phyloP scores from a whole-genome alignment of 331 rosid genomes.

The Telfairia occidentalis region DNA sequence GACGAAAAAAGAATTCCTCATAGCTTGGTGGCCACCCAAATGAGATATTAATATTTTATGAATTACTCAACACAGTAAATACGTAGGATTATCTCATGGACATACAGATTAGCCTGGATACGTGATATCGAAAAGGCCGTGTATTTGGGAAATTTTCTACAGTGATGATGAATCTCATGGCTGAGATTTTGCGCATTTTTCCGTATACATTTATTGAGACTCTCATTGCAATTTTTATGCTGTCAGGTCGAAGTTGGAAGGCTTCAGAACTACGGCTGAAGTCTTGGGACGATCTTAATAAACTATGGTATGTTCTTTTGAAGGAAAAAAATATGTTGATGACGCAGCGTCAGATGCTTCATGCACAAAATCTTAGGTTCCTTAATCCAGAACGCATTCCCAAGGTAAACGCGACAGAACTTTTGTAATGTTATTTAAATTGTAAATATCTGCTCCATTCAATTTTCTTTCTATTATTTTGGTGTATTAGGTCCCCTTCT shows the following conservation, averaged over 20 bases:
- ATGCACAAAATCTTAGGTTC: slow-evolving; percentile 74
- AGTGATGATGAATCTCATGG: background rate
- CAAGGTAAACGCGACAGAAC: slow-evolving; percentile 28
- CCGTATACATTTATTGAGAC: background rate
- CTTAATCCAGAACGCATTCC: slow-evolving; percentile 78
- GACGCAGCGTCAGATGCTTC: slow-evolving; percentile 93
- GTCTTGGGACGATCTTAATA: slow-evolving; percentile 88
- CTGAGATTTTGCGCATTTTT: background rate
- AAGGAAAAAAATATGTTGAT: slow-evolving; percentile 88
- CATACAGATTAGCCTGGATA: background rate
- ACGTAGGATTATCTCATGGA: background rate
- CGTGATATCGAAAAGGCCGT: background rate
- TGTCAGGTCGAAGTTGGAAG: slow-evolving; percentile 87
- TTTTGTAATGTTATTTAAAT: background rate
- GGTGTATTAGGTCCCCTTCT: background rate
- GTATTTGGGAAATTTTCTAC: background rate
- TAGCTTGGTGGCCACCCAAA: background rate
- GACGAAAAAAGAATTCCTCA: background rate
- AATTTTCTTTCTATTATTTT: background rate
- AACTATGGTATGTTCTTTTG: slow-evolving; percentile 73
- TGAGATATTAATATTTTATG: background rate
- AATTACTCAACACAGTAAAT: background rate
- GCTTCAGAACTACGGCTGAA: slow-evolving; percentile 70
- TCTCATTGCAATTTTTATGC: background rate
- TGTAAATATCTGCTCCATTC: background rate